Base-by-base conservation (phyloP, 2,329 filamentous ascomycete species). In the Talaromyces sp. region DNA sequence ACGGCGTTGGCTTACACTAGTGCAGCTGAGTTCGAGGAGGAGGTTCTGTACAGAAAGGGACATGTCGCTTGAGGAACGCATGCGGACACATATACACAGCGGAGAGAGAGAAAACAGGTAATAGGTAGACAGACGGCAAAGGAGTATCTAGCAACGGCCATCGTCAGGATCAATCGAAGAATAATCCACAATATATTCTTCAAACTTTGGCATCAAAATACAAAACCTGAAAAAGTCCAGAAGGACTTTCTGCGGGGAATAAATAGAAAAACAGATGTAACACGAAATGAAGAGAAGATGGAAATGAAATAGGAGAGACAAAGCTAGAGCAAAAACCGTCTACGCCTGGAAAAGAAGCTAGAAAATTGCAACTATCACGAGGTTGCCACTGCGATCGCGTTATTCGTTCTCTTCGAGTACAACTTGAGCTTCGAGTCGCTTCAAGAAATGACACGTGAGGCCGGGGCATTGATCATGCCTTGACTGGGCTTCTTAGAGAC, bases 401-500 rank as follows among this genome's bases (percentile, higher is more conserved):
- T 52, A 62, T 41, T 54, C 60, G 47, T 62, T 57, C 39, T 63
- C 61, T 49, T 35, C 24, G 19, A 2, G 10, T n/a, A 39, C 14
- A 49, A n/a, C 6, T 45, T 57, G 24, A 43, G n/a, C 27, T 24
- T 57, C 8, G 49, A 37, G 19, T 59, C 52, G 24, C 35, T 47
- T 62, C 47, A 78, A 37, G 71, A 73, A 62, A 79, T 70, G 68
- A 79, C 69, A 49, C 73, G 74, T 39, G 73, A 70, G 49, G 72
- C 70, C 54, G 67, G 71, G 13, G 75, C 69, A 57, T 72, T 73
- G 70, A 79, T 76, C 65, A 78, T 71, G 66, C 78, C 73, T 66
- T 78, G 73, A 65, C 72, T 78, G 66, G 72, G 71, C 69, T 78
- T 75, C 71, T 80, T 79, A 60, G 76, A 76, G 64, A 79, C 66